Conservation (phyloP, 139 green algal species). For the Tetratostichococcus sp. region DNA sequence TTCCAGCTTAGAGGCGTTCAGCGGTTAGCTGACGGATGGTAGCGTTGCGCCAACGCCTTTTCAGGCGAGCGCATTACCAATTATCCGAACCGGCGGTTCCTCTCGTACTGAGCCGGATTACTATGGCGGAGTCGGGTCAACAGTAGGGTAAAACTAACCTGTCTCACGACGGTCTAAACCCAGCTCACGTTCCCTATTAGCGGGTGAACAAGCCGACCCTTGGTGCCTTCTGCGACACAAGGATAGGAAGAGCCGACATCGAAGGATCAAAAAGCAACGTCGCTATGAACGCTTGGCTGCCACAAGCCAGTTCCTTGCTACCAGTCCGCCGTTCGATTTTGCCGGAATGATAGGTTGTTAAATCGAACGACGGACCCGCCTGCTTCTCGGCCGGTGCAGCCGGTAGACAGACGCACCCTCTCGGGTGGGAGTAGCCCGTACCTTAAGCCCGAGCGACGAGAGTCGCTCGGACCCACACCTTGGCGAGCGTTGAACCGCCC, state of each 20-base stretch:
- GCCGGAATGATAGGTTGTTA: no score
- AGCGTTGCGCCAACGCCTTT: constrained; percentile 80
- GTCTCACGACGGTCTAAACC: constrained; percentile 68
- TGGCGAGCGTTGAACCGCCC: no score
- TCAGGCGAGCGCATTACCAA: constrained; percentile 76
- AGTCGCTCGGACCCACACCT: no score
- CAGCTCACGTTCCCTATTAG: constrained; percentile 79
- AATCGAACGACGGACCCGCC: no score
- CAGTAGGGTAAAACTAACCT: constrained; percentile 75
- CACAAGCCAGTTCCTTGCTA: constrained; percentile 88
- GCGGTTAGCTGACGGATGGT: constrained; percentile 79
- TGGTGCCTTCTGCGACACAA: constrained; percentile 64
- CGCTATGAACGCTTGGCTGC: constrained; percentile 81
- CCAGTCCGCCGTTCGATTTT: no score
- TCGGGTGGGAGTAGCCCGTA: no score
- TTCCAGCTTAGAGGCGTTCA: constrained; percentile 84
- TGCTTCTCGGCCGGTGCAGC: no score
- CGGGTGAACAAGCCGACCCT: constrained; percentile 78
- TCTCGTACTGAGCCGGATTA: constrained; percentile 90
- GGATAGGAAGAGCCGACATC: constrained; percentile 65
- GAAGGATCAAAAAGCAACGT: constrained; percentile 66
- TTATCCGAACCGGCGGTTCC: constrained; percentile 84
- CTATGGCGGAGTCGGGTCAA: constrained; percentile 74
- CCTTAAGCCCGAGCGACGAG: no score
- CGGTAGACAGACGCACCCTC: no score